Base-by-base conservation (phyloP, 148 eudicot genomes). In the Tetragonia tetragonoides region DNA sequence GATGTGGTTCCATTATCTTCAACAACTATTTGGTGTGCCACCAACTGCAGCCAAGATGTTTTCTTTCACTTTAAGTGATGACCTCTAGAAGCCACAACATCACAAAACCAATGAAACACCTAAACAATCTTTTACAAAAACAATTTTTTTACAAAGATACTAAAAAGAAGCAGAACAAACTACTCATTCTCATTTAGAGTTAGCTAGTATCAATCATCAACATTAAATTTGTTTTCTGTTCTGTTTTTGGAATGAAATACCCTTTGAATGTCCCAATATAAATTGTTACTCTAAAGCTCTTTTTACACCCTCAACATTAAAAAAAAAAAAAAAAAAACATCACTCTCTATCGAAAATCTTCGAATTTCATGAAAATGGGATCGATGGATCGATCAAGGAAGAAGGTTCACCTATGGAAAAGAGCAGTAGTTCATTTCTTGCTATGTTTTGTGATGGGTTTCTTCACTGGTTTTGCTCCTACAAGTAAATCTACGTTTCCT, bases 1-100 rank as follows among this genome's bases (percentile, higher is more conserved):
- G 34, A 78, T 83, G 79, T 71, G 87, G 83, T 60, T 85, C 83
- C 87, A 87, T 89, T 28, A 28, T 28, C 93, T 81, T 85, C 78
- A 94, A 89, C 98, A 73, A 89, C 91, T 80, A 87, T 87, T 87
- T 89, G 98, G 97, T 91, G 97, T 91, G 89, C 78, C 72, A 87
- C 76, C 86, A 85, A 80, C 84, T 75, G 37, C 53, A 76, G 56
- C 21, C 21, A 1, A 3, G 11, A 54, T 2, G 75, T 49, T 89
- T 89, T 78, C 97, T 94, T 92, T 76, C 60, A 84, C 84, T 87
- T 85, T 69, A 94, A 90, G 91, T 40, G 68, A 90, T 84, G 80
- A 82, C 87, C 72, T 75, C 14, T 57, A 77, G 44, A 90, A 90
- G 88, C 91, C 87, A 82, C 80, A 85, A 66, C 73, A 79, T 79